These are phyloP conservation scores for Trypanosoma mega DNA, from an alignment of 208 protist genomes.

Conservation along the genomic window DNA sequence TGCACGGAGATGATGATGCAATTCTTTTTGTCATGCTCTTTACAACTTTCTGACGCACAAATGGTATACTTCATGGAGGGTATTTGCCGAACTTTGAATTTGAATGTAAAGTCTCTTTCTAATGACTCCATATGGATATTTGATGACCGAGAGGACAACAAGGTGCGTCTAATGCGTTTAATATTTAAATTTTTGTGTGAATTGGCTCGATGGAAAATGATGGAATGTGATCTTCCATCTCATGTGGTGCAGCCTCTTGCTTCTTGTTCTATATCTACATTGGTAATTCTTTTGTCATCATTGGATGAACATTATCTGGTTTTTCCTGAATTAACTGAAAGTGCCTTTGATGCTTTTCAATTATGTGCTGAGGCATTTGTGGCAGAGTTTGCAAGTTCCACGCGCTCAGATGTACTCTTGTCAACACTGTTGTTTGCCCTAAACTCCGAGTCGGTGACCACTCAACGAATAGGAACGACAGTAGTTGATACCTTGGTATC, in stretches of 20 bases:
- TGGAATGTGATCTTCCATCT: conserved; percentile 66
- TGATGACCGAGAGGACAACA: conserved; percentile 47
- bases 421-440: conserved; percentile 71
- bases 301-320: conserved; percentile 52
- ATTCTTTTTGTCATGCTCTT: conserved; percentile 24
- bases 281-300: conserved; percentile 47
- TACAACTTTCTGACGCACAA: conserved; percentile 2
- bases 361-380: conserved; percentile 66
- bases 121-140: conserved; percentile 22
- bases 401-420: conserved; percentile 51
- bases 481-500: conserved; percentile 43
- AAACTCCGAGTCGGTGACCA: conserved; percentile 35
- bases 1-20: conserved; percentile 23
- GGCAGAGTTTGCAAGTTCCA: conserved; percentile 42
- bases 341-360: conserved; percentile 61
- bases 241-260: conserved; percentile 37
- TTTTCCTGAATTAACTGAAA: conserved; percentile 62
- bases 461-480: conserved; percentile 64
- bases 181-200: conserved; percentile 49
- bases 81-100: conserved; percentile 14
- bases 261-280: conserved; percentile 34
- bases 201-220: conserved; percentile 61
- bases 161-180: conserved; percentile 40
- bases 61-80: conserved; percentile 16
- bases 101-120: conserved; percentile 8